These are phyloP conservation scores for Podospora australis DNA, from an alignment of 495 filamentous ascomycete species.

Conservation along the genomic window DNA sequence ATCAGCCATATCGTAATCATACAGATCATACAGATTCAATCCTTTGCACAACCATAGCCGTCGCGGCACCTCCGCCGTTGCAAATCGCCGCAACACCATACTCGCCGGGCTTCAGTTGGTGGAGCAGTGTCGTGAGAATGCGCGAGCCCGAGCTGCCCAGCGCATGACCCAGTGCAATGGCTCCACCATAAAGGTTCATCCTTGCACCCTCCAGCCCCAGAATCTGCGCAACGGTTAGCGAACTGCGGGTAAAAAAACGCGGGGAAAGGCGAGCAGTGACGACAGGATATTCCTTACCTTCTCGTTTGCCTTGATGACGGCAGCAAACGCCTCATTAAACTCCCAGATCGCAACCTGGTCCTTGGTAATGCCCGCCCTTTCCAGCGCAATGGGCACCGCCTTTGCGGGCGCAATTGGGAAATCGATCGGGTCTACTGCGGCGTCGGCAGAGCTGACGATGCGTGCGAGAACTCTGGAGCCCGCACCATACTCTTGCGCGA, in stretches of 20 bases:
- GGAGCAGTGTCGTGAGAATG: slow-evolving; percentile 83
- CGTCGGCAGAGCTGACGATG: slow-evolving; percentile 82
- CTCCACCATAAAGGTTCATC: slow-evolving; percentile 85
- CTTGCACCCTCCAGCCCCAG: slow-evolving; percentile 67
- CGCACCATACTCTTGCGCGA: slow-evolving; percentile 68
- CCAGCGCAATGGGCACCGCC: slow-evolving; percentile 84
- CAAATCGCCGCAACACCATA: slow-evolving; percentile 95
- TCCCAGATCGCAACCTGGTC: slow-evolving; percentile 92
- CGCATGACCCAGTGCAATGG: slow-evolving; percentile 90
- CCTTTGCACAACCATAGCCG: slow-evolving; percentile 86
- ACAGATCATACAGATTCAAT: slow-evolving; percentile 60
- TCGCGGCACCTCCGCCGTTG: slow-evolving; percentile 90
- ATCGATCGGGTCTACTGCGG: slow-evolving; percentile 87
- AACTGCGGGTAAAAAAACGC: not conserved
- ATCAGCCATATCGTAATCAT: not conserved
- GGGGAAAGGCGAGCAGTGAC: slow-evolving; percentile 6
- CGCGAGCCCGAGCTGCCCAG: slow-evolving; percentile 89
- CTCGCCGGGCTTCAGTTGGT: slow-evolving; percentile 83
- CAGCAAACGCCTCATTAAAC: slow-evolving; percentile 97
- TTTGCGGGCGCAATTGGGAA: slow-evolving; percentile 91
- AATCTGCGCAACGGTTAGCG: slow-evolving; percentile 44
- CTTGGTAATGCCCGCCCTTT: slow-evolving; percentile 79
- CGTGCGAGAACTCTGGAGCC: slow-evolving; percentile 72
- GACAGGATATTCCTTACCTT: slow-evolving; percentile 51
- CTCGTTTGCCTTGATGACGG: slow-evolving; percentile 90